Evolutionary conservation across 805 yeast species (phyloP).

Genomic region (Torulaspora franciscae): DNA sequence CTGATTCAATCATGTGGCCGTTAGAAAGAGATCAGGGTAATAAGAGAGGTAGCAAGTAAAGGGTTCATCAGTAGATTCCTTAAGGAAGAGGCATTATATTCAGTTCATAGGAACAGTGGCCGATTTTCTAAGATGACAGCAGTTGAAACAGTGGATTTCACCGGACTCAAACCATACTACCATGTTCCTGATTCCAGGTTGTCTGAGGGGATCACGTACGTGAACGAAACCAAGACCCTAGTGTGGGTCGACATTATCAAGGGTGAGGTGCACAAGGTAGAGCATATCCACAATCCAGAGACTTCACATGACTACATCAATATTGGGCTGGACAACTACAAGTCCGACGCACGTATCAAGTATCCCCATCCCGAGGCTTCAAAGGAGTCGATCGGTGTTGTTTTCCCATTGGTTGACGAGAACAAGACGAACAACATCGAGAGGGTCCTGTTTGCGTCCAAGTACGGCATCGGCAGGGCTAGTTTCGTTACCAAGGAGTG

Average conservation of each 20-base stretch:
- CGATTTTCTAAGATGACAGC: slow-evolving; percentile 1
- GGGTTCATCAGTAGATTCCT: not conserved
- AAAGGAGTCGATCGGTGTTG: slow-evolving; percentile 55
- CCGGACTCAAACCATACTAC: slow-evolving; percentile 18
- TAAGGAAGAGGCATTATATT: no score
- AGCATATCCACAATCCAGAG: slow-evolving; percentile 20
- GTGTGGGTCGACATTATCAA: slow-evolving; percentile 42
- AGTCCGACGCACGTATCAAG: slow-evolving; percentile 6
- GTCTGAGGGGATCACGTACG: slow-evolving; percentile 64
- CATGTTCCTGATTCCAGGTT: slow-evolving; percentile 37
- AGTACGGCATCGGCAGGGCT: slow-evolving; percentile 58
- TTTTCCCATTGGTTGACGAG: slow-evolving; percentile 52
- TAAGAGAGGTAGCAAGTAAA: not conserved
- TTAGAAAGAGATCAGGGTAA: slow-evolving; percentile 2
- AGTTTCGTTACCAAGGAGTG: slow-evolving; percentile 41
- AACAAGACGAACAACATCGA: slow-evolving; percentile 27
- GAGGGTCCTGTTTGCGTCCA: slow-evolving; percentile 57
- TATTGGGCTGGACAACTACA: slow-evolving; percentile 9
- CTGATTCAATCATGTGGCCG: not conserved
- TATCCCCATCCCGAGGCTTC: slow-evolving; percentile 23
- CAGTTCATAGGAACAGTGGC: no score
- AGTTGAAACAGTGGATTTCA: slow-evolving; percentile 9
- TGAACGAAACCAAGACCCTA: slow-evolving; percentile 47
- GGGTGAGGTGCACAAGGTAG: slow-evolving; percentile 36
- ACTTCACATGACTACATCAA: slow-evolving; percentile 21